Base-by-base conservation (phyloP, 352 stramenopile species). In the Lagenidium sp. region DNA sequence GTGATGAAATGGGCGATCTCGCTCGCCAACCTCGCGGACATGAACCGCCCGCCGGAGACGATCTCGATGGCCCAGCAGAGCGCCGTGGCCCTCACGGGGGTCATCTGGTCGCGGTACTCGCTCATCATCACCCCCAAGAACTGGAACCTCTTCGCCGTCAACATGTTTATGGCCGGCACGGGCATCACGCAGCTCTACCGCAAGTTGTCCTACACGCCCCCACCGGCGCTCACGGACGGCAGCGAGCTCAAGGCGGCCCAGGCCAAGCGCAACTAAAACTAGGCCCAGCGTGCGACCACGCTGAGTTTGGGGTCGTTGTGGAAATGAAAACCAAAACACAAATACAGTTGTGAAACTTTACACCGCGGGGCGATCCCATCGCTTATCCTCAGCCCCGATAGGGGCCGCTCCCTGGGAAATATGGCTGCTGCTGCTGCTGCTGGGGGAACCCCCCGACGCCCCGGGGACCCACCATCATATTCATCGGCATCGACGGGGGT, bases 91-190 rank as follows among this genome's bases (percentile, higher is more conserved):
- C 50, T 53, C 29, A 95, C 83, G 10, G 83, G 82, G n/a, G 50
- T 95, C 44, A 94, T 96, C 53, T 95, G 85, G 83, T 91, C 78
- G 22, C 76, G 85, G 40, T 95, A 95, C 63, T 88, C 68, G 44
- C 55, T 89, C 26, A 68, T 95, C 24, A 91, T 95, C 47, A 93
- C 75, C 23, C 84, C 85, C 22, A 81, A 88, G 55, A 96, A 96
- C 71, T 96, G 85, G 73, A 96, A 94, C 55, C 63, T 96, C 13
- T 88, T 95, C 49, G 63, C 73, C 1, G 85, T 96, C 34, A 96
- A 96, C 53, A 60, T 91, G 22, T 91, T 94, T 46, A 95, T 96
- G 77, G 82, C 68, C 30, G 75, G 62, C 55, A 96, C 83, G 36
- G 85, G 85, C 3, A 58, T 88, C 30, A 68, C 63, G 55, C 84